Percentiles rank a stretch among this genome's conserved stretches.
These are phyloP conservation scores for Exserohilum turcica DNA, from an alignment of 2,329 filamentous ascomycete genomes.

Conservation along the genomic window DNA sequence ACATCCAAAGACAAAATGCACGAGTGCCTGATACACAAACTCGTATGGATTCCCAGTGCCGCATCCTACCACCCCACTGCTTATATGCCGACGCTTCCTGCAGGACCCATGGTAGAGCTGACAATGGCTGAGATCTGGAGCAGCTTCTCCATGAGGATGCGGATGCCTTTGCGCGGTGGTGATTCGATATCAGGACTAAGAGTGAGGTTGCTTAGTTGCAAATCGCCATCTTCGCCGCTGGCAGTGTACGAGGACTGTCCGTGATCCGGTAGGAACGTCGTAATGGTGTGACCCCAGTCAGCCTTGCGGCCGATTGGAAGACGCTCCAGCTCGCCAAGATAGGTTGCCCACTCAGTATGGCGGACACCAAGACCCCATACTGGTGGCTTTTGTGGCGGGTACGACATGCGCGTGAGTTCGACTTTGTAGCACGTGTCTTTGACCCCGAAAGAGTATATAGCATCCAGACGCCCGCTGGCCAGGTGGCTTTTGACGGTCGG, in stretches of 20 bases:
- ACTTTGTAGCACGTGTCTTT: constrained; percentile 35
- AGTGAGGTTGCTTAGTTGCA: constrained; percentile 7
- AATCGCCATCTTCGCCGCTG: constrained; percentile 12
- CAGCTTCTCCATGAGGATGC: constrained; percentile 28
- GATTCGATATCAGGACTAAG: constrained; percentile 4
- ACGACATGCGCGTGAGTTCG: constrained; percentile 37
- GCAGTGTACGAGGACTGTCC: constrained; percentile 19
- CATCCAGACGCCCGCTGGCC: constrained; percentile 26
- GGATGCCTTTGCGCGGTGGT: constrained; percentile 26
- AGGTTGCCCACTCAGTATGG: constrained; percentile 37
- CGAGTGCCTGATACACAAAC: background rate
- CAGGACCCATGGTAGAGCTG: constrained; percentile 14
- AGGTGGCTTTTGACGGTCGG: constrained; percentile 23
- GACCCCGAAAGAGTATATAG: constrained; percentile 40
- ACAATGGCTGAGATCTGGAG: constrained; percentile 37
- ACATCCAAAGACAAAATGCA: background rate
- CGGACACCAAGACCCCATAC: constrained; percentile 41
- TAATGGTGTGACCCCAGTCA: constrained; percentile 28
- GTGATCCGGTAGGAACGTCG: constrained; percentile 37
- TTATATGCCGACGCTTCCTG: constrained; percentile 10
- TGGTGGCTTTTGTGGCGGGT: constrained; percentile 22
- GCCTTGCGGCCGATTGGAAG: constrained; percentile 29
- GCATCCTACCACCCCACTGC: background rate
- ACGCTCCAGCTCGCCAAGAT: constrained; percentile 34
- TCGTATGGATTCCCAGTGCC: background rate